A percentile compares a stretch with the other conserved stretches of the same genome.
phyloP scores from a whole-genome alignment of 169 alveolate species.

The Plasmodium ovale region DNA sequence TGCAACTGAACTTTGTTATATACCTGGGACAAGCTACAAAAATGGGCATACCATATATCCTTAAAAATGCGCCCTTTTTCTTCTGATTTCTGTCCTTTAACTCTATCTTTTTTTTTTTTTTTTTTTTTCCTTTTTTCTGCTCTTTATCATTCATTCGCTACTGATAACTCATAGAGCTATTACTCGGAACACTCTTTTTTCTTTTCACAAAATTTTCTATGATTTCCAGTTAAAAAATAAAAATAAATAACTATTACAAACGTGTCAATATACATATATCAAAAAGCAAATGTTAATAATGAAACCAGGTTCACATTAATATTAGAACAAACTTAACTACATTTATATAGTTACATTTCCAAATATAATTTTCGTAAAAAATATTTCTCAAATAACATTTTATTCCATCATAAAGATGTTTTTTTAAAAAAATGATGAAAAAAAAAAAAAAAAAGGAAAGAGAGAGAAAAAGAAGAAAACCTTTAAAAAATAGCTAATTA shows the following conservation, averaged over 20 bases:
- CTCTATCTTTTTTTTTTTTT: neutral
- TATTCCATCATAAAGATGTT: neutral
- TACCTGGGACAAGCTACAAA: neutral
- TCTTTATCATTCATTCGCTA: neutral
- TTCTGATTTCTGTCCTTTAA: neutral
- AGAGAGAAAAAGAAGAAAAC: no score
- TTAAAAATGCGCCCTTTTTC: neutral
- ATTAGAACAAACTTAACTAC: slow-evolving; percentile 25
- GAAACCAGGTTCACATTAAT: slow-evolving; percentile 22
- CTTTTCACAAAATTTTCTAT: neutral
- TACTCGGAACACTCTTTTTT: neutral
- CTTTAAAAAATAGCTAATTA: slow-evolving; percentile 27
- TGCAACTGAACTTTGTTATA: neutral
- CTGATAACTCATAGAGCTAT: no score
- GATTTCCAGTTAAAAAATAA: slow-evolving; percentile 4
- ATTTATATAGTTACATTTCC: neutral
- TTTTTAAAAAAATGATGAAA: neutral
- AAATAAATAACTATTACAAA: neutral
- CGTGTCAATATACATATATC: slow-evolving; percentile 11
- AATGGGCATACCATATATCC: no score
- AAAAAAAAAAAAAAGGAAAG: no score
- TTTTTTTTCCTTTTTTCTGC: slow-evolving; percentile 5
- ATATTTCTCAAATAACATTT: slow-evolving; percentile 15
- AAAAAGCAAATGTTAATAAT: slow-evolving; percentile 22
- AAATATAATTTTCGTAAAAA: no score